These are phyloP conservation scores for Aspergillus niger DNA, from an alignment of 2,329 filamentous ascomycete genomes.

Conservation along the genomic window DNA sequence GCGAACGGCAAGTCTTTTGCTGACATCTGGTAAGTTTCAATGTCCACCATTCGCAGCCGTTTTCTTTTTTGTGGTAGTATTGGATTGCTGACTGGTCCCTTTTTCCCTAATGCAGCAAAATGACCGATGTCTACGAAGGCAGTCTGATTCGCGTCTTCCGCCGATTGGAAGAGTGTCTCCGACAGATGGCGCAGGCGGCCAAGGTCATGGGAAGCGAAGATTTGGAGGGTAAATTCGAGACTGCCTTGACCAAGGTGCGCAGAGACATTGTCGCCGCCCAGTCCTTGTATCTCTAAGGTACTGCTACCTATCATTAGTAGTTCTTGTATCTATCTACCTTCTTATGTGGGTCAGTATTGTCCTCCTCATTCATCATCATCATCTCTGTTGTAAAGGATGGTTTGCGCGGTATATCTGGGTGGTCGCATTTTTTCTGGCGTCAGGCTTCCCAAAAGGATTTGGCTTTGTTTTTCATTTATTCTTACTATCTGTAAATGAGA, in stretches of 20 bases:
- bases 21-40: conserved; percentile 80
- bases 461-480: conserved; percentile 13
- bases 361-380: neutral
- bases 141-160: conserved; percentile 95
- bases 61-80: neutral
- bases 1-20: conserved; percentile 86
- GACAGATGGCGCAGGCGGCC: conserved; percentile 91
- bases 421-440: conserved; percentile 28
- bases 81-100: conserved; percentile 13
- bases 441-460: conserved; percentile 18
- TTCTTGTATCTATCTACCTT: neutral
- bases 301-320: neutral
- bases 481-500: conserved; percentile 2
- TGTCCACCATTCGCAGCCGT: conserved; percentile 7
- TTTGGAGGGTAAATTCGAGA: conserved; percentile 87
- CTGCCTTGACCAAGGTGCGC: conserved; percentile 79
- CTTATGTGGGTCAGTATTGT: conserved; percentile 8
- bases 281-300: conserved; percentile 77
- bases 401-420: conserved; percentile 16
- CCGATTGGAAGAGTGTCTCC: conserved; percentile 86
- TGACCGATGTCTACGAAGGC: conserved; percentile 98
- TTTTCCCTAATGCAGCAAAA: conserved; percentile 67
- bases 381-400: conserved; percentile 11
- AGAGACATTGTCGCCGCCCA: conserved; percentile 94
- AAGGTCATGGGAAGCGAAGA: conserved; percentile 99